Conservation (phyloP, 2,329 filamentous ascomycete species). For the Phoma sp. region DNA sequence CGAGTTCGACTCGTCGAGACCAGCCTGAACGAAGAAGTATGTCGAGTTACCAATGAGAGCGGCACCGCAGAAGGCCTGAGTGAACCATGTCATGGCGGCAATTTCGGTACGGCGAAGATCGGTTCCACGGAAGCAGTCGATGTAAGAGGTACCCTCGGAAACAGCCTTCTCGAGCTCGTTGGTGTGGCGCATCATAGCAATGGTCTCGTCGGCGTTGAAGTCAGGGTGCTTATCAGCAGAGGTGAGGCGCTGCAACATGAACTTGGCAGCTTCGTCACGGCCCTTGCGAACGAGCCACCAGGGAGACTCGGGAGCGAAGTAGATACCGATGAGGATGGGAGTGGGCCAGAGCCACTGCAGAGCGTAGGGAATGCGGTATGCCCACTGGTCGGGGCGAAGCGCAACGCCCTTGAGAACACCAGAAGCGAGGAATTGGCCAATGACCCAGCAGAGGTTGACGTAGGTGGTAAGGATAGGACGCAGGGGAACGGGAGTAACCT, state of each 20-base stretch:
- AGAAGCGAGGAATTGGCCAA: conserved; percentile 76
- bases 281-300: conserved; percentile 78
- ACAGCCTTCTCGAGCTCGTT: conserved; percentile 79
- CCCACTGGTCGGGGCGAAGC: conserved; percentile 69
- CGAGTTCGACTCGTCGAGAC: conserved; percentile 51
- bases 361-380: conserved; percentile 71
- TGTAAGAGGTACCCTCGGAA: conserved; percentile 71
- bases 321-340: conserved; percentile 71
- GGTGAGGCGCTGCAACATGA: conserved; percentile 69
- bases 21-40: conserved; percentile 59
- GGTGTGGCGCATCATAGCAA: conserved; percentile 92
- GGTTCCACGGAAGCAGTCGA: conserved; percentile 85
- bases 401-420: conserved; percentile 74
- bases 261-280: conserved; percentile 70
- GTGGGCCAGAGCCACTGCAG: conserved; percentile 80
- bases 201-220: conserved; percentile 59
- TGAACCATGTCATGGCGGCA: conserved; percentile 60
- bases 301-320: conserved; percentile 73
- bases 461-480: conserved; percentile 68
- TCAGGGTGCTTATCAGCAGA: conserved; percentile 56
- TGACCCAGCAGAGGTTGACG: conserved; percentile 78
- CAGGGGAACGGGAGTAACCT: conserved; percentile 74
- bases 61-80: conserved; percentile 52
- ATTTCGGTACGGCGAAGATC: conserved; percentile 81
- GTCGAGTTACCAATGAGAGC: conserved; percentile 50